Base-by-base conservation (phyloP, 164 flowering plant genomes). In the Vitis rotundifolia region DNA sequence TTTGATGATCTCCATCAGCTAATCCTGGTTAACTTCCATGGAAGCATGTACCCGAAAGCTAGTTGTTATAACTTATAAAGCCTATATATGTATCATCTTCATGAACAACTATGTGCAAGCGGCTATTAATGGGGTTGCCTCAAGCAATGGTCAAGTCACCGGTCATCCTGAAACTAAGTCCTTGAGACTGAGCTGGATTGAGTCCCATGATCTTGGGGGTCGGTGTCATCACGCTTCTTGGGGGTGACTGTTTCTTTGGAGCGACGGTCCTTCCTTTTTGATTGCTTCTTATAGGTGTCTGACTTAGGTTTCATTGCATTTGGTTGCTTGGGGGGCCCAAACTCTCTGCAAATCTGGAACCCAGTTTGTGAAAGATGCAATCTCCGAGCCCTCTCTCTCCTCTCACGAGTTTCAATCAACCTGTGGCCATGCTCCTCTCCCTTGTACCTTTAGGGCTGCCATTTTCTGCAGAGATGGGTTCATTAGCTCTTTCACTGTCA, bases 311-410 rank as follows among this genome's bases (percentile, higher is more conserved):
- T 83, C 54, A 62, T 51, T 50, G 76, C 51, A 76, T 81, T 86
- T 6, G 75, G 68, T 63, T 82, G 92, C 75, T 89, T 94, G 64
- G 97, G 97, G 96, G 16, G 96, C 96, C 98, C 99, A 92, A 44
- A 94, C 92, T 72, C 92, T 84, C 63, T 82, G 93, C 80, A 94
- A 73, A 76, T 92, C 94, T 6, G 89, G 93, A 63, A 75, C 70
- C 86, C 91, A 72, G 16, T 86, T 85, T 3, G 93, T 86, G 73
- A 87, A 92, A 69, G 88, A 84, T 37, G 85, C 73, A 75, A 82
- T 76, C 93, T 87, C 13, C 86, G 67, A 19, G 93, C 89, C 79
- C 90, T 85, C 66, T 87, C 90, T 74, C 95, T 85, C 75, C 78
- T 85, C 64, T 82, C 84, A 16, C 71, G 86, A 50, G 97, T 97